Percentiles rank a stretch among this genome's conserved stretches.
phyloP scores from a whole-genome alignment of 2,329 filamentous ascomycete genomes.

The Chrysosporium keratinophilum region DNA sequence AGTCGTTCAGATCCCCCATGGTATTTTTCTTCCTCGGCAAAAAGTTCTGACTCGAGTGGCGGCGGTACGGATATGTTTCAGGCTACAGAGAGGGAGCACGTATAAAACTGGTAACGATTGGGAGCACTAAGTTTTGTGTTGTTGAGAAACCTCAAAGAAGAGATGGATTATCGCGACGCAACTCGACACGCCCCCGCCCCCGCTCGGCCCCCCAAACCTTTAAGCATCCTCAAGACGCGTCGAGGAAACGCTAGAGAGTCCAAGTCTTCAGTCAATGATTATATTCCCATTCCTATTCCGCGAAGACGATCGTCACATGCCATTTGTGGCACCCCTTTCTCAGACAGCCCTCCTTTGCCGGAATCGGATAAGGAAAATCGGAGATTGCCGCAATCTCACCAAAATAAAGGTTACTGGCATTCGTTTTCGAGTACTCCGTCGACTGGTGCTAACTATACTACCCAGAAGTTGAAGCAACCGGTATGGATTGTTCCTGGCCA shows the following conservation, averaged over 20 bases:
- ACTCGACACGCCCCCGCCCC: constrained; percentile 22
- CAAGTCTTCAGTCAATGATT: constrained; percentile 10
- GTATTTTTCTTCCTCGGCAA: constrained; percentile 22
- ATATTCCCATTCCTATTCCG: constrained; percentile 20
- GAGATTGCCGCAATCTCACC: not conserved
- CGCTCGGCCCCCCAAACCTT: constrained; percentile 34
- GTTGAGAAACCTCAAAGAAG: not conserved
- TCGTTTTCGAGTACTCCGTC: constrained; percentile 4
- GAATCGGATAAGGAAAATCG: not conserved
- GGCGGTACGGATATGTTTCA: constrained; percentile 21
- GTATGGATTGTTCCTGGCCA: not conserved
- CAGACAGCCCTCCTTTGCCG: not conserved
- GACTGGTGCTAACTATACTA: not conserved
- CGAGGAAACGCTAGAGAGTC: constrained; percentile 19
- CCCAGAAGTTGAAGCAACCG: not conserved
- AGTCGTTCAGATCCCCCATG: constrained; percentile 27
- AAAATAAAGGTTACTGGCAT: constrained; percentile 1
- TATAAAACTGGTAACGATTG: constrained; percentile 6
- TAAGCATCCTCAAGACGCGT: constrained; percentile 41
- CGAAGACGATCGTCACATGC: constrained; percentile 22
- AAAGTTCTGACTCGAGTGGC: constrained; percentile 25
- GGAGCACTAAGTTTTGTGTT: not conserved
- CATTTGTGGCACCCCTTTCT: not conserved
- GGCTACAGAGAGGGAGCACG: constrained; percentile 19
- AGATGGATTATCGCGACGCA: constrained; percentile 2